Base-by-base conservation (phyloP, 768 basidiomycete genomes). In the Collybia sordida region DNA sequence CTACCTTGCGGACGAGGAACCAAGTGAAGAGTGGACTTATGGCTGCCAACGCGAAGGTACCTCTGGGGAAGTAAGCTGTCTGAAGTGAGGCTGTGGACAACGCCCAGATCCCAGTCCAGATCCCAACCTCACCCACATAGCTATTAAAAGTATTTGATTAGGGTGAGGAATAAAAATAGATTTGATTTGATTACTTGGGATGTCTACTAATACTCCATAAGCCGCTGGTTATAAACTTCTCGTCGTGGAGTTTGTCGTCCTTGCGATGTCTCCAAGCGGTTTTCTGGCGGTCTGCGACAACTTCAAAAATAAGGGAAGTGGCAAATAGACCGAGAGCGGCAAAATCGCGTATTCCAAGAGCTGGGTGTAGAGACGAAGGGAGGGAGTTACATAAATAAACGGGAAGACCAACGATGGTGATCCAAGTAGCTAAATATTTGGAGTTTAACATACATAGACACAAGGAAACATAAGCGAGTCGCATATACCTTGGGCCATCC, bases 131-230 rank as follows among this genome's bases (percentile, higher is more conserved):
- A 15, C 81, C 85, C 28, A 86, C 76, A 60, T 89, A 88, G 66
- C 87, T 88, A 47, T 21, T 45, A 1, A 27, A 38, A 37, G 2
- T 8, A 47, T 15, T 18, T 41, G 27, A 21, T 23, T 11, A 23
- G 9, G 2, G 5, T 4, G 4, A 8, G 21, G 9, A 14, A 8
- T 8, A 4, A 4, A 3, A 21, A 18, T 3, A 24, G 22, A 23
- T n/a, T 14, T 23, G 6, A 38, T 22, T 36, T 15, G 62, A 74
- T 34, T 62, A 89, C 88, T 90, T 90, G 18, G 88, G 88, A 57
- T 90, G 89, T 21, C 88, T 68, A 55, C 80, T 83, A 39, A 80
- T 62, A 18, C 74, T 68, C 87, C 88, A 93, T 15, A 89, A 64
- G 1, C 88, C 88, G 23, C 69, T 71, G 6, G 77, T 77, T 49